phyloP scores from a whole-genome alignment of 2,329 filamentous ascomycete species.

The Xylaria digitata region DNA sequence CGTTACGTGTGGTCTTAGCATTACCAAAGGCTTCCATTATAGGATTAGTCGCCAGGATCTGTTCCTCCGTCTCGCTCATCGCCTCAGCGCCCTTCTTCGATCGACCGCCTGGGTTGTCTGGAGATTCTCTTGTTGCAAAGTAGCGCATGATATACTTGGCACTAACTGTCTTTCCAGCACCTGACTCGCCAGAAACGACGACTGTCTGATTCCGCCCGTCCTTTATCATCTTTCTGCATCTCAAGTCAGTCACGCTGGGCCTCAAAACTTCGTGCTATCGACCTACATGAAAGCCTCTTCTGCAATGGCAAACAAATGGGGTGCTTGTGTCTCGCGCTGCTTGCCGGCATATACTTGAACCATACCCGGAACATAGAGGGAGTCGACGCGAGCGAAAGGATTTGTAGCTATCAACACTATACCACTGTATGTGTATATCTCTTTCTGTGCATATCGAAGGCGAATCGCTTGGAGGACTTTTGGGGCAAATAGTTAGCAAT shows the following conservation, averaged over 20 bases:
- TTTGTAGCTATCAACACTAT: slow-evolving; percentile 99
- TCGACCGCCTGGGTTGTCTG: slow-evolving; percentile 83
- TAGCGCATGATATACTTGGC: slow-evolving; percentile 99
- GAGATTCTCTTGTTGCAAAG: slow-evolving; percentile 96
- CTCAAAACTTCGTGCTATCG: slow-evolving; percentile 8
- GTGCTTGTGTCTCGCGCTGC: slow-evolving; percentile 94
- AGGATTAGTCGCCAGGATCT: slow-evolving; percentile 96
- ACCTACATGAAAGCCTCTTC: slow-evolving; percentile 95
- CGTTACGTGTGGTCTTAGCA: slow-evolving; percentile 98
- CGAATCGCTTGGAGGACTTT: slow-evolving; percentile 96
- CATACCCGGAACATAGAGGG: slow-evolving; percentile 98
- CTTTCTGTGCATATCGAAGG: slow-evolving; percentile 95
- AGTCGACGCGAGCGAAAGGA: slow-evolving; percentile 96
- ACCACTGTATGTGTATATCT: slow-evolving; percentile 99
- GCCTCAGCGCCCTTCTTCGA: slow-evolving; percentile 78
- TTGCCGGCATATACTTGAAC: slow-evolving; percentile 99
- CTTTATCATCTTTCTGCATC: slow-evolving; percentile 88
- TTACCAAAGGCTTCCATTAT: slow-evolving; percentile 99
- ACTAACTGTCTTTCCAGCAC: slow-evolving; percentile 98
- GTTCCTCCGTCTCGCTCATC: slow-evolving; percentile 98
- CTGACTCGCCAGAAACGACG: slow-evolving; percentile 98
- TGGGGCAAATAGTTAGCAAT: slow-evolving; percentile 33
- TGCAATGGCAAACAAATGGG: slow-evolving; percentile 97
- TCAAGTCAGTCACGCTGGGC: slow-evolving; percentile 52
- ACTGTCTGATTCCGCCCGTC: slow-evolving; percentile 97